Base-by-base conservation (phyloP, 768 basidiomycete genomes). In the Boletus insuetus region DNA sequence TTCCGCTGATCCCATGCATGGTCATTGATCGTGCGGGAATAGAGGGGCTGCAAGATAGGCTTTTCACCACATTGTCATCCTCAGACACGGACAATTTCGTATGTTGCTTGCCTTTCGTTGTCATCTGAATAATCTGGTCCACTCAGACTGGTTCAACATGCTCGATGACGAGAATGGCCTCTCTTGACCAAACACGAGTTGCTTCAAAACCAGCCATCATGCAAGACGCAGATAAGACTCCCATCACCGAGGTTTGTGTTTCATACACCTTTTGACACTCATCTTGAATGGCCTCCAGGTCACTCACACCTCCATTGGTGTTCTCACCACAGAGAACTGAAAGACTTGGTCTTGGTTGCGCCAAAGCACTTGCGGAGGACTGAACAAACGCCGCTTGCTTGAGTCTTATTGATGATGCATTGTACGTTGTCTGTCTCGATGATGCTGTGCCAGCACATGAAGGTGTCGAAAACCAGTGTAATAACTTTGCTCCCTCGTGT, bases 21-120 rank as follows among this genome's bases (percentile, higher is more conserved):
- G 10, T 32, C 10, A 39, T 42, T 42, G 35, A 46, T 47, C 16
- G 7, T 37, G 50, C 40, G 54, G 17, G 17, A 16, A 44, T 59
- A 91, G 85, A 77, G 82, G 58, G 95, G 96, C 8, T 99, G 96
- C 71, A 82, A 81, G 65, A 95, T 98, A 80, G 7, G 81, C 87
- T 5, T 87, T 90, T 0, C 77, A 80, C 49, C 95, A 98, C 69
- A 81, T 98, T 31, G 86, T 94, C 45, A 85, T 99, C 32, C 78
- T 98, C 22, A 78, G 94, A 11, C 79, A 94, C 2, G 96, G 95
- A 1, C 95, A 98, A 68, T 95, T 97, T 74, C 97, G 93, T 93
- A 55, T 64, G 87, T 78, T 1, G 1, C 4, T n/a, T 20, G 24
- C 22, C 44, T 22, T 16, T 40, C 3, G 13, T 52, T n/a, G 37